Base-by-base conservation (phyloP, 371 early-diverging fungal genomes). In the Mucor racemosus region DNA sequence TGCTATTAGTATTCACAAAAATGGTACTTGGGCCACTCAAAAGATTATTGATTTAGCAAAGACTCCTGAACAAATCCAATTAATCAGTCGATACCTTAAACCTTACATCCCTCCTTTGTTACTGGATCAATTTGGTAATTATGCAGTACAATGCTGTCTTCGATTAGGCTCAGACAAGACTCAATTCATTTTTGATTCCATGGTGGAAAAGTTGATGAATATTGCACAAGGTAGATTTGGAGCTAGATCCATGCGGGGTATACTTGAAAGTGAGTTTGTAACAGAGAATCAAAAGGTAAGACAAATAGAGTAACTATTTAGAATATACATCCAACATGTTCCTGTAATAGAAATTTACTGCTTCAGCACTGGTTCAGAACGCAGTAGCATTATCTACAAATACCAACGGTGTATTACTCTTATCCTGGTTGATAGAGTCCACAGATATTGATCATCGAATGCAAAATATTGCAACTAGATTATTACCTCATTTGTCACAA, bases 341-440 rank as follows among this genome's bases (percentile, higher is more conserved):
- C 26, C 3, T 3, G 3, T 1, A 26, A 26, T 26, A 26, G 88
- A 92, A 92, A 85, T 89, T 90, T 31, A 93, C 96, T 10, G 94
- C 96, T 0, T 86, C 93, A 7, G 88, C 95, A 7, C 83, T 99
- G 58, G 87, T 94, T 17, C 91, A 91, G 65, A 88, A 96, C 65
- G 90, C 93, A 0, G 76, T 92, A 13, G 78, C 88, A 4, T 76
- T 99, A 38, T 84, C 92, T 0, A 94, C 93, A 58, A 95, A 97
- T 75, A 86, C 95, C 19, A 97, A 99, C 69, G 98, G 99, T 7
- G 86, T 91, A 4, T 77, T 99, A 63, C 82, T 99, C 69, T 70
- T 99, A 36, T 93, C 92, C 31, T 99, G 99, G 99, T 80, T 99
- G 62, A 77, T 97, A 64, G 99, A 99, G 9, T 94, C 89, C 71